Evolutionary conservation across 495 filamentous ascomycete species (phyloP).

Genomic region (Cudoniella acicularis): DNA sequence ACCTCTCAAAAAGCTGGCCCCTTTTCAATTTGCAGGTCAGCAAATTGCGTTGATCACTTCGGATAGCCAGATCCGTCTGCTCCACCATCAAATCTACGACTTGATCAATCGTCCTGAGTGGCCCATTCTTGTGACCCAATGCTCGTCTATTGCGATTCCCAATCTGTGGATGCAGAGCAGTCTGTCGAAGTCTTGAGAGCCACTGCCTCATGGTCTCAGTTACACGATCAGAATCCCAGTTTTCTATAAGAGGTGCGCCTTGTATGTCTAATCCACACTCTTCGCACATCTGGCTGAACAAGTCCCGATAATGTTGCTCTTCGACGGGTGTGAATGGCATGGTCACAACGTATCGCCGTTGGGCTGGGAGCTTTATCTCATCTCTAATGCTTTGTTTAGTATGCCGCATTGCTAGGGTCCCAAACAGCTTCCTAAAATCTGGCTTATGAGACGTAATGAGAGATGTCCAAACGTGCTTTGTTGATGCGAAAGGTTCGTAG

Average conservation of each 20-base stretch:
- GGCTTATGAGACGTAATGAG: constrained; percentile 55
- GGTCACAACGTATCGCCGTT: constrained; percentile 82
- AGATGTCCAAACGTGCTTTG: constrained; percentile 59
- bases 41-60: constrained; percentile 61
- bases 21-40: constrained; percentile 57
- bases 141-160: constrained; percentile 63
- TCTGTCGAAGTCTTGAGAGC: constrained; percentile 72
- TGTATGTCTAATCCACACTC: constrained; percentile 59
- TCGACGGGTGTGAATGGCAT: constrained; percentile 86
- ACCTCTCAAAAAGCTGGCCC: constrained; percentile 74
- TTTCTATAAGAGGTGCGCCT: constrained; percentile 55
- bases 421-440: constrained; percentile 63
- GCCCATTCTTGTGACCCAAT: constrained; percentile 59
- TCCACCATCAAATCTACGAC: constrained; percentile 90
- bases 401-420: constrained; percentile 71
- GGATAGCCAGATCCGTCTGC: constrained; percentile 59
- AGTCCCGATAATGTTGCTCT: constrained; percentile 74
- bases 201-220: constrained; percentile 51
- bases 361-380: constrained; percentile 68
- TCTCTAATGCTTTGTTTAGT: constrained; percentile 75
- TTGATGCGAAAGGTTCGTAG: constrained; percentile 68
- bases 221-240: constrained; percentile 54
- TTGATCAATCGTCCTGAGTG: constrained; percentile 74
- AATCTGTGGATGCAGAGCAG: constrained; percentile 80
- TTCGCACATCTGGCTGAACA: constrained; percentile 70